These are phyloP conservation scores for Przewalskia tangutica DNA, from an alignment of 257 asterid species.

Conservation along the genomic window DNA sequence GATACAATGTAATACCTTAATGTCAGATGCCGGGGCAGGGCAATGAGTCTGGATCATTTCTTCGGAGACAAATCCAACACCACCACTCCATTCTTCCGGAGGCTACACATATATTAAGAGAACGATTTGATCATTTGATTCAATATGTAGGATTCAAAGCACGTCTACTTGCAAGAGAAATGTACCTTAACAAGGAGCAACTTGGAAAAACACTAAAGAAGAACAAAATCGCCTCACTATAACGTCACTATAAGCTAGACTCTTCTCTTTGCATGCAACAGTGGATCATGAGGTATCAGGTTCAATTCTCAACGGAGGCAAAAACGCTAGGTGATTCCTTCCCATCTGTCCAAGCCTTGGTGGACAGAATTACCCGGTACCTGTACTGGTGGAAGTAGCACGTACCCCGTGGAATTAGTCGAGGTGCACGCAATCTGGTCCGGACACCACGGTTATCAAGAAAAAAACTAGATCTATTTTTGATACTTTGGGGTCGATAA, in stretches of 20 bases:
- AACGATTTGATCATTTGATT: not conserved
- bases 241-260: not conserved
- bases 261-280: not conserved
- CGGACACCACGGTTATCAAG: too few species aligned
- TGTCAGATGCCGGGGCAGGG: constrained; percentile 83
- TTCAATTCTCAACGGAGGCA: too few species aligned
- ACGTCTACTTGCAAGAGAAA: not conserved
- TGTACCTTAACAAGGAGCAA: not conserved
- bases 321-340: too few species aligned
- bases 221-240: not conserved
- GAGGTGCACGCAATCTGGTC: too few species aligned
- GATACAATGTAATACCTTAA: constrained; percentile 39
- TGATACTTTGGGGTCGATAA: not conserved
- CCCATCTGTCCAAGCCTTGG: too few species aligned
- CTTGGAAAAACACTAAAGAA: not conserved
- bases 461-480: too few species aligned
- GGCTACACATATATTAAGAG: constrained; percentile 38
- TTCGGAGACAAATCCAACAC: constrained; percentile 76
- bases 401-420: too few species aligned
- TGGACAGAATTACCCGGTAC: too few species aligned
- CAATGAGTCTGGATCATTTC: constrained; percentile 84
- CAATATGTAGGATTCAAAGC: not conserved
- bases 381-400: too few species aligned
- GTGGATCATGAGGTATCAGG: too few species aligned
- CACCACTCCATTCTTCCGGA: constrained; percentile 89